Evolutionary conservation across 768 basidiomycete species (phyloP), one percentile per base, ranked within the genome.

Genomic region (Hysterangium stoloniferum): DNA sequence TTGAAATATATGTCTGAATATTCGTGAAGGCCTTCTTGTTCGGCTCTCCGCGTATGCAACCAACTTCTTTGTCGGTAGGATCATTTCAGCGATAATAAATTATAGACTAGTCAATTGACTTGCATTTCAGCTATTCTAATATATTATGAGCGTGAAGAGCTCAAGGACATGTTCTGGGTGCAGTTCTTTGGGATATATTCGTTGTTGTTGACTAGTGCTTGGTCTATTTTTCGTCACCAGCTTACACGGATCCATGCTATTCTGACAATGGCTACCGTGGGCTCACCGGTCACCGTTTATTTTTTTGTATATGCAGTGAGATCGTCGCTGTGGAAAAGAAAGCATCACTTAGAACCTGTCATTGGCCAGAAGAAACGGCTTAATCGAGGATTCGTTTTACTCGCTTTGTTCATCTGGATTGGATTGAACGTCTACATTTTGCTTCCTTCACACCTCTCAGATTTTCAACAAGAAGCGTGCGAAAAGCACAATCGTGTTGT

Each of bases 301-400:
- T n/a, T n/a, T n/a, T 42, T 42, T 27, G 2, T 25, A 27, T 42
- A 42, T n/a, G 41, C 41, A 22, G 41, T 42, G n/a, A 42, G 41
- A 42, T n/a, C n/a, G n/a, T 42, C 41, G 2, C 2, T 42, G 1
- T 24, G 41, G 41, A 3, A 42, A 42, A 13, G 41, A 42, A 25
- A 42, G 2, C 41, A 42, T 22, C 41, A 27, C 29, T 22, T 42
- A 2, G 4, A 4, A 9, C 41, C 41, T 5, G 41, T 27, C 9
- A 27, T 42, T 8, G 41, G 41, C 15, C 17, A 2, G 15, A 27
- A 27, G 1, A 42, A 22, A 24, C 2, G 24, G 15, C 15, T 42
- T 22, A 22, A 22, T 22, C 41, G 41, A 20, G 5, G 24, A 15
- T 25, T 42, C 24, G 41, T 42, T 25, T 4, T 42, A 13, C 3